phyloP scores from a whole-genome alignment of 768 basidiomycete species.

The Sporobolomyces pararoseus region DNA sequence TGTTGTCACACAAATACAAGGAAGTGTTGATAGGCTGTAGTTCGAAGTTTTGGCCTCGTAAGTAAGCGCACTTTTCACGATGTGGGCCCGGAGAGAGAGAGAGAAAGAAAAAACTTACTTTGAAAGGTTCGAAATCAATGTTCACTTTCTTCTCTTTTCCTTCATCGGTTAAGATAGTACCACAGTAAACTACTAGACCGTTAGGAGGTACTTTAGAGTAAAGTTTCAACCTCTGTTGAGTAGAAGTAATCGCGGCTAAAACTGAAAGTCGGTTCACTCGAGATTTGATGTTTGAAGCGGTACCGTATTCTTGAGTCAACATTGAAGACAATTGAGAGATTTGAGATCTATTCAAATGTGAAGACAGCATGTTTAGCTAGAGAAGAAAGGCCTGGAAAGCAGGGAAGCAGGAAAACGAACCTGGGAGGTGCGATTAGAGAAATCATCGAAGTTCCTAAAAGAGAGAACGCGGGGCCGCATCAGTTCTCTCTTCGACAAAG shows the following conservation, averaged over 20 bases:
- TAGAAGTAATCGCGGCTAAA: slow-evolving; percentile 94
- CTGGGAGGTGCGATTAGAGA: slow-evolving; percentile 94
- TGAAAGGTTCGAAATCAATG: slow-evolving; percentile 97
- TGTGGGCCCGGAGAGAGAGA: neutral
- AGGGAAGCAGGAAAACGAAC: too few relatives aligned
- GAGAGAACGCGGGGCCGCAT: too few relatives aligned
- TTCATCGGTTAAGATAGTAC: slow-evolving; percentile 91
- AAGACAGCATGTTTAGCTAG: slow-evolving; percentile 54
- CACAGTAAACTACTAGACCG: slow-evolving; percentile 91
- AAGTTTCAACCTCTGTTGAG: slow-evolving; percentile 92
- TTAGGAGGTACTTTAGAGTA: slow-evolving; percentile 96
- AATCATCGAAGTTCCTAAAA: slow-evolving; percentile 85
- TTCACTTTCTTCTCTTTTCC: slow-evolving; percentile 91
- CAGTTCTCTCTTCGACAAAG: neutral
- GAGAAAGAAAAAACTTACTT: slow-evolving; percentile 48
- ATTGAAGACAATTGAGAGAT: slow-evolving; percentile 89
- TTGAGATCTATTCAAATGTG: too few relatives aligned
- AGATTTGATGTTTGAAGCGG: slow-evolving; percentile 98
- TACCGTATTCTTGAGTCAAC: slow-evolving; percentile 73
- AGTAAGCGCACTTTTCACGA: neutral
- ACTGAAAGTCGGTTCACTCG: slow-evolving; percentile 97
- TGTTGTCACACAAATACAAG: slow-evolving; percentile 98
- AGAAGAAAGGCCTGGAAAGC: neutral
- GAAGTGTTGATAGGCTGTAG: slow-evolving; percentile 85
- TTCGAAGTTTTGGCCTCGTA: fast-evolving